These are phyloP conservation scores for Saccharomycopsis synnaedendra DNA, from an alignment of 805 yeast species.

Conservation along the genomic window DNA sequence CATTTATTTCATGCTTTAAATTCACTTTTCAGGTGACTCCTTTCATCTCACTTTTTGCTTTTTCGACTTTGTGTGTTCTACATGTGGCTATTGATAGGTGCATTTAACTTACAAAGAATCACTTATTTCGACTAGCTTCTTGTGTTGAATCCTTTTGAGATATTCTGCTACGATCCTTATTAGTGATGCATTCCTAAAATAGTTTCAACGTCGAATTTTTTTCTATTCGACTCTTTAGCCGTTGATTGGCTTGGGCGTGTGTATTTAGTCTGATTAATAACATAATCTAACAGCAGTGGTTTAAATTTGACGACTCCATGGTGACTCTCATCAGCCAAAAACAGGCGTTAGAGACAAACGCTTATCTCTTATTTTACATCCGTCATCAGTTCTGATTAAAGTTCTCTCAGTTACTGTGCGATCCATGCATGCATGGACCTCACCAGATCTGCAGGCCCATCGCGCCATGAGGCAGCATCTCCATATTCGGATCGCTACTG, in stretches of 20 bases:
- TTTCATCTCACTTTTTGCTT: too few species aligned
- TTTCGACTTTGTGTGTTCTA: too few species aligned
- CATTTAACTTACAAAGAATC: too few species aligned
- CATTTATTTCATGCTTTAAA: too few species aligned
- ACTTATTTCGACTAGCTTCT: too few species aligned
- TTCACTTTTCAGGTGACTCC: too few species aligned
- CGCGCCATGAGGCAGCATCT: neutral
- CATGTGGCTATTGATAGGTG: too few species aligned
- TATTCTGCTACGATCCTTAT: neutral
- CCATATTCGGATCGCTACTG: neutral
- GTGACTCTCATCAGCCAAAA: conserved; percentile 54
- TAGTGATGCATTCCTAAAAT: neutral
- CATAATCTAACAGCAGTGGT: conserved; percentile 43
- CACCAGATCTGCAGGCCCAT: too few species aligned
- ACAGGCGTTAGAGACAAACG: conserved; percentile 59
- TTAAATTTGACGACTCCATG: conserved; percentile 81
- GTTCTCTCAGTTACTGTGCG: neutral
- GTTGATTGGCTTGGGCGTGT: neutral
- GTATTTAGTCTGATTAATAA: too few species aligned
- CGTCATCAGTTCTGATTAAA: conserved; percentile 25
- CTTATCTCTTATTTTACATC: conserved; percentile 70
- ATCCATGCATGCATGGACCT: too few species aligned
- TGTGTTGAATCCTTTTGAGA: neutral
- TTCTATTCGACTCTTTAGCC: neutral
- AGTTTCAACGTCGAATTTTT: neutral